phyloP scores from a whole-genome alignment of 2,329 filamentous ascomycete species.

The Diplodia intermedia region DNA sequence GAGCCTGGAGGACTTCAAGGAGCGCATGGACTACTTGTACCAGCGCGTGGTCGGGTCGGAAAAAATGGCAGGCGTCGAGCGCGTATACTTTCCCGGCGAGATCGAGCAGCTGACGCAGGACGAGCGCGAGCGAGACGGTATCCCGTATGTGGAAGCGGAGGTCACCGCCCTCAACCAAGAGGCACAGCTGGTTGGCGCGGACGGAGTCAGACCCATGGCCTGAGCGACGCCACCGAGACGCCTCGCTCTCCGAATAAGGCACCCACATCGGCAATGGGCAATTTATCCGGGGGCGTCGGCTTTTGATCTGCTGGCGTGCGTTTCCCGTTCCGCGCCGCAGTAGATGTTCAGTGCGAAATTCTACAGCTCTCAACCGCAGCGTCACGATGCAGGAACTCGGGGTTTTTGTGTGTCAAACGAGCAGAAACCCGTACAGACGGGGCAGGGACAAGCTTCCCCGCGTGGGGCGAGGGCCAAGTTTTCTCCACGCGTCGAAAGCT shows the following conservation, averaged over 20 bases:
- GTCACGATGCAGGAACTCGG: neutral
- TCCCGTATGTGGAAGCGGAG: constrained; percentile 58
- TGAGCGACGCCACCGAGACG: constrained; percentile 25
- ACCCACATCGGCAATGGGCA: neutral
- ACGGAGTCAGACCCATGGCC: constrained; percentile 33
- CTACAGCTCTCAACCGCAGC: neutral
- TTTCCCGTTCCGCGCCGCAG: neutral
- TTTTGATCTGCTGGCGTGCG: neutral
- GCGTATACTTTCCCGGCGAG: constrained; percentile 65
- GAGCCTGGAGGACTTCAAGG: constrained; percentile 71
- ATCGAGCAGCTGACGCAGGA: constrained; percentile 60
- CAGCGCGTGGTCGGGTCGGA: constrained; percentile 60
- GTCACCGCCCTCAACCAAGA: constrained; percentile 59
- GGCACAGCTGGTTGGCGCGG: constrained; percentile 53
- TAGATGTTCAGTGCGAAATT: neutral
- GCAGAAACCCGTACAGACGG: neutral
- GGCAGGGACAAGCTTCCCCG: constrained; percentile 26
- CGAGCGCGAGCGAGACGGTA: constrained; percentile 52
- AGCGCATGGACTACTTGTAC: constrained; percentile 66
- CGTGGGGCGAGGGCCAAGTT: constrained; percentile 9
- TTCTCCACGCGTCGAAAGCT: constrained; percentile 26
- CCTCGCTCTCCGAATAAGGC: neutral
- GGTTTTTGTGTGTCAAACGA: neutral
- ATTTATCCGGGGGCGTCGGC: constrained; percentile 17
- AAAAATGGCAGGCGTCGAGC: constrained; percentile 60